Evolutionary conservation across 2,329 filamentous ascomycete species (phyloP).

Genomic region (Pseudocercospora crystallina): DNA sequence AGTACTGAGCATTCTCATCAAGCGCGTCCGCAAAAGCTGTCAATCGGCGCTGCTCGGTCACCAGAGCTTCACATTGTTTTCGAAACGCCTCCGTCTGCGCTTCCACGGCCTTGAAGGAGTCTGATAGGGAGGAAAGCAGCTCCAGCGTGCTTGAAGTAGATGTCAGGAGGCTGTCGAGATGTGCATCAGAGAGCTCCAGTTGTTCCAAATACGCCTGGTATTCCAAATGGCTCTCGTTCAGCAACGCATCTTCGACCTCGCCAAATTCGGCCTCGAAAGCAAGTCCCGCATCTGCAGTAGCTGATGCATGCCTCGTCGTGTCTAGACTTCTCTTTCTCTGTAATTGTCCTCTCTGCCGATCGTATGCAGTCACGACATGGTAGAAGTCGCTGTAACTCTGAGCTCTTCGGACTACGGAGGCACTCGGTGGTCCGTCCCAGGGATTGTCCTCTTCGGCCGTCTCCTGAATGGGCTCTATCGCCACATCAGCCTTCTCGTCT

Average conservation of each 20-base stretch:
- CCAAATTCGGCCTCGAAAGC: constrained; percentile 62
- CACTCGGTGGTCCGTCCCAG: constrained; percentile 60
- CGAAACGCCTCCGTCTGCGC: constrained; percentile 90
- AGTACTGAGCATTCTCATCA: constrained; percentile 88
- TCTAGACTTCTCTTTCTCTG: constrained; percentile 41
- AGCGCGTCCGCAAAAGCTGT: constrained; percentile 79
- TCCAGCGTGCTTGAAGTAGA: constrained; percentile 75
- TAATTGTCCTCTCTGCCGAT: constrained; percentile 51
- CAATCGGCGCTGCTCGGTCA: constrained; percentile 77
- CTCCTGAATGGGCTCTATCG: constrained; percentile 57
- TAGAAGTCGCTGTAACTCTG: constrained; percentile 80
- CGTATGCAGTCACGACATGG: constrained; percentile 59
- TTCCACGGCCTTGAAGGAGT: constrained; percentile 85
- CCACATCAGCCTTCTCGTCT: constrained; percentile 54
- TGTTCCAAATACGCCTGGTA: constrained; percentile 86
- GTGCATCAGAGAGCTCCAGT: constrained; percentile 74
- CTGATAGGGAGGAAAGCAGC: constrained; percentile 74
- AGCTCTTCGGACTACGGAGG: constrained; percentile 64
- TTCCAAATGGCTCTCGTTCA: constrained; percentile 80
- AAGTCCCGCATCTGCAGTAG: constrained; percentile 42
- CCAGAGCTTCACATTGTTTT: constrained; percentile 82
- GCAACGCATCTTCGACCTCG: constrained; percentile 63
- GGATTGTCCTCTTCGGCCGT: constrained; percentile 54
- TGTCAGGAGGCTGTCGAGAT: constrained; percentile 74
- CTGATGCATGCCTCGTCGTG: constrained; percentile 20